Percentiles rank a stretch among this genome's conserved stretches.
phyloP scores from a whole-genome alignment of 257 asterid species.

The Datura wrightii region DNA sequence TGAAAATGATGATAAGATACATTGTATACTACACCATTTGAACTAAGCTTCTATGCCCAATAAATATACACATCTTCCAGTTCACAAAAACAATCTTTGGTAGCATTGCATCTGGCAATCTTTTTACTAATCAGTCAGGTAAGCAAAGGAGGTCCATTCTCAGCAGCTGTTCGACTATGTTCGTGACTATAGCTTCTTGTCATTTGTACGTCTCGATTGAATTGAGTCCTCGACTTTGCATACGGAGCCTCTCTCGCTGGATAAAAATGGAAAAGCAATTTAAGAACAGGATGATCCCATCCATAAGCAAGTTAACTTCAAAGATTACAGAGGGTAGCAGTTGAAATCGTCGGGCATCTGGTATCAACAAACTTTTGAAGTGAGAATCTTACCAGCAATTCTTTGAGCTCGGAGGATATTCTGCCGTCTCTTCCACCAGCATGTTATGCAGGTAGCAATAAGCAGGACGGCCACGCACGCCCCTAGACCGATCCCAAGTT shows the following conservation, averaged over 20 bases:
- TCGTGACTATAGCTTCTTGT: conserved; percentile 67
- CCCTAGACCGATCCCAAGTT: conserved; percentile 74
- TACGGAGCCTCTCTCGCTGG: conserved; percentile 97
- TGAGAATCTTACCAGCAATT: conserved; percentile 67
- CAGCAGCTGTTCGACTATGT: conserved; percentile 75
- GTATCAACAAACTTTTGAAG: neutral
- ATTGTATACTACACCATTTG: neutral
- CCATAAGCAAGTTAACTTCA: too few species aligned
- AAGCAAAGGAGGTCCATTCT: conserved; percentile 70
- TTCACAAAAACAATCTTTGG: neutral
- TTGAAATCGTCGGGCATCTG: neutral
- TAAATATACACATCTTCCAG: conserved; percentile 31
- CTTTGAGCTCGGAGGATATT: conserved; percentile 89
- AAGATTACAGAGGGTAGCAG: neutral
- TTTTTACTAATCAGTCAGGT: conserved; percentile 28
- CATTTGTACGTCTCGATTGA: conserved; percentile 85
- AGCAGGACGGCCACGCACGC: conserved; percentile 58
- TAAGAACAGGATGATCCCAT: neutral
- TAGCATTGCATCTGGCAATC: neutral
- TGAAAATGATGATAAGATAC: neutral
- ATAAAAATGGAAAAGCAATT: neutral
- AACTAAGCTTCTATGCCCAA: neutral
- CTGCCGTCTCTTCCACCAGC: conserved; percentile 97
- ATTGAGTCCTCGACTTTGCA: conserved; percentile 81
- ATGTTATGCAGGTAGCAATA: conserved; percentile 64